Evolutionary conservation across 2,329 filamentous ascomycete species (phyloP).

Genomic region (Colletotrichum sp.): DNA sequence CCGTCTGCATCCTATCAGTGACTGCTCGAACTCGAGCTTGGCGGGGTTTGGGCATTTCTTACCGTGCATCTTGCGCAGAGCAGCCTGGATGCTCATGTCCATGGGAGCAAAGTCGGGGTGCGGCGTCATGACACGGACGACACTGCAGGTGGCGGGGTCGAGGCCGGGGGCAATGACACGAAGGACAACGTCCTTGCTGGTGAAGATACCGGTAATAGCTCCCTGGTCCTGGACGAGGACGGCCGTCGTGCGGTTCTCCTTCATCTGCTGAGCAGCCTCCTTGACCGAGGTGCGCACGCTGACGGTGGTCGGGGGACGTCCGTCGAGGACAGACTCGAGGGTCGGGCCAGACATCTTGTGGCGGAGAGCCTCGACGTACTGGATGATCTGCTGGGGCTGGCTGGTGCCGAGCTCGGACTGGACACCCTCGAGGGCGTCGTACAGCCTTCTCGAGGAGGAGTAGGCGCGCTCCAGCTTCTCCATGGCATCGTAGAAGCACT

Average conservation of each 20-base stretch:
- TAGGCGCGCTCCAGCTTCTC: constrained; percentile 98
- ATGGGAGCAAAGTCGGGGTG: constrained; percentile 98
- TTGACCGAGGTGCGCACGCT: constrained; percentile 95
- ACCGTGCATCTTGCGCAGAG: constrained; percentile 99
- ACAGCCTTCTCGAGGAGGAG: constrained; percentile 95
- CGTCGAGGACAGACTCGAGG: constrained; percentile 90
- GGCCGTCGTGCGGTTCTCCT: constrained; percentile 97
- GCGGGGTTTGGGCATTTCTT: constrained; percentile 37
- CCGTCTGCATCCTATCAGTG: constrained; percentile 69
- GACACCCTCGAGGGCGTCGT: constrained; percentile 96
- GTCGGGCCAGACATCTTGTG: constrained; percentile 98
- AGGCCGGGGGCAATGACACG: constrained; percentile 97
- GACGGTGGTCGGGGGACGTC: constrained; percentile 90
- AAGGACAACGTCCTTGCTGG: constrained; percentile 97
- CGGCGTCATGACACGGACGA: constrained; percentile 98
- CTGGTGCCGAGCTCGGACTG: constrained; percentile 95
- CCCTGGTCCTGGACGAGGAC: constrained; percentile 96
- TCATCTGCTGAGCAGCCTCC: constrained; percentile 95
- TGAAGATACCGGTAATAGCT: constrained; percentile 98
- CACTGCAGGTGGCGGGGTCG: constrained; percentile 93
- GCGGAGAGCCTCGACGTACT: constrained; percentile 95
- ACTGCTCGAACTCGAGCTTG: not conserved
- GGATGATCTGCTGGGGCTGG: constrained; percentile 98
- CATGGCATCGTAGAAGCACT: constrained; percentile 99
- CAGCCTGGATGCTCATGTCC: constrained; percentile 99